Evolutionary conservation across 495 filamentous ascomycete species (phyloP).

Genomic region (Umbilicaria muhlenbergii): DNA sequence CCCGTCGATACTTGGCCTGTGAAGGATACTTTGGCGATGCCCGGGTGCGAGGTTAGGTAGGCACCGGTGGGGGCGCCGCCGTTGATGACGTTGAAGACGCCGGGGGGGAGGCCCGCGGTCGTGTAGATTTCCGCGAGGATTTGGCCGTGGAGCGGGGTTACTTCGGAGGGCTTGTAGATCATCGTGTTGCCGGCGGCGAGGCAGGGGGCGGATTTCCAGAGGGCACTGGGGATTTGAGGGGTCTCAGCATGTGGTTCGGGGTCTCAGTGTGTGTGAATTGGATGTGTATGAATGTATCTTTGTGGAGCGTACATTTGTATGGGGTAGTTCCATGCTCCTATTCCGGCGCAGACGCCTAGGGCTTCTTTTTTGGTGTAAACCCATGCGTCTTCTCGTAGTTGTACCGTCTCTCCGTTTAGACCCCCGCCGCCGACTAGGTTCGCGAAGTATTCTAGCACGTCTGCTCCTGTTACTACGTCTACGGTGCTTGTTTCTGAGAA

Average conservation of each 20-base stretch:
- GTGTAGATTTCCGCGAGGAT: conserved; percentile 53
- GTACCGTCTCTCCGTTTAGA: conserved; percentile 51
- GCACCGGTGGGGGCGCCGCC: conserved; percentile 57
- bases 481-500: conserved; percentile 62
- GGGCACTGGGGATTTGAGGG: conserved; percentile 28
- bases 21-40: conserved; percentile 66
- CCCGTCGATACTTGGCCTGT: conserved; percentile 72
- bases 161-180: conserved; percentile 77
- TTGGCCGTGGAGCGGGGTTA: conserved; percentile 57
- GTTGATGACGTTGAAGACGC: conserved; percentile 71
- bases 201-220: conserved; percentile 75
- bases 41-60: conserved; percentile 49
- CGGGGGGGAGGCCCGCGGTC: conserved; percentile 57
- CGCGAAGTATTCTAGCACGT: conserved; percentile 65
- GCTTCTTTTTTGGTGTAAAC: conserved; percentile 62
- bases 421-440: conserved; percentile 54
- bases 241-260: neutral
- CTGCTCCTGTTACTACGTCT: conserved; percentile 58
- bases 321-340: conserved; percentile 77
- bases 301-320: conserved; percentile 48
- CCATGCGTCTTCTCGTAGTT: conserved; percentile 53
- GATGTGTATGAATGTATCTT: neutral
- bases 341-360: conserved; percentile 61
- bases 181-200: conserved; percentile 74
- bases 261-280: conserved; percentile 1